Base-by-base conservation (phyloP, 306 rosid species). In the Prunus dulcis region DNA sequence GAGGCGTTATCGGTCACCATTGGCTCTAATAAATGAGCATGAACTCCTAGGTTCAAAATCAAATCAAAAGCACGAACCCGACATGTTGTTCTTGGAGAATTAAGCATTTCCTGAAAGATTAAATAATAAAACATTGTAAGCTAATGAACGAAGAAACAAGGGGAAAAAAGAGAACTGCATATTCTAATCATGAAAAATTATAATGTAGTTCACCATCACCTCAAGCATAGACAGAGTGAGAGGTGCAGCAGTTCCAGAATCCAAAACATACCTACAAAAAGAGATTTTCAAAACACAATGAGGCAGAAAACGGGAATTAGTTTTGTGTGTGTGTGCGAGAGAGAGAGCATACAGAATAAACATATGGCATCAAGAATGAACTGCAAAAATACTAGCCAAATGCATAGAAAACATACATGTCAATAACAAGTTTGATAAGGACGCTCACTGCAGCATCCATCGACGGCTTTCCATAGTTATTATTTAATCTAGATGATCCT, bases 361-460 rank as follows among this genome's bases (percentile, higher is more conserved):
- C 10, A 43, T 57, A 53, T n/a, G 52, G 30, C 46, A 43, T 32
- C 50, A 64, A 78, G 76, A 78, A 76, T 13, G 49, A 72, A 76
- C 32, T 66, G 64, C 19, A 81, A 74, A 65, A 56, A 73, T 76
- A 47, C 52, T 66, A 67, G 75, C 78, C 57, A 82, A 75, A 69
- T 73, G 74, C 28, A 77, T 74, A 19, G 72, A 65, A 38, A 82
- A 87, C 99, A 83, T 96, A 96, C 99, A 96, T 96, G 96, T 96
- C 99, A 86, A 96, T 91, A 19, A 96, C 88, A 63, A 96, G 93
- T 82, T 96, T 96, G 76, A 96, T 88, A 72, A 96, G 97, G 87
- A 96, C 99, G 93, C 99, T 96, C 84, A 89, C 97, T 73, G 99
- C 99, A 82, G 93, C 98, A 82, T 96, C 99, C 81, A 92, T 89